These are phyloP conservation scores for Pyricularia pennisetigena DNA, from an alignment of 2,329 filamentous ascomycete genomes.

Conservation along the genomic window DNA sequence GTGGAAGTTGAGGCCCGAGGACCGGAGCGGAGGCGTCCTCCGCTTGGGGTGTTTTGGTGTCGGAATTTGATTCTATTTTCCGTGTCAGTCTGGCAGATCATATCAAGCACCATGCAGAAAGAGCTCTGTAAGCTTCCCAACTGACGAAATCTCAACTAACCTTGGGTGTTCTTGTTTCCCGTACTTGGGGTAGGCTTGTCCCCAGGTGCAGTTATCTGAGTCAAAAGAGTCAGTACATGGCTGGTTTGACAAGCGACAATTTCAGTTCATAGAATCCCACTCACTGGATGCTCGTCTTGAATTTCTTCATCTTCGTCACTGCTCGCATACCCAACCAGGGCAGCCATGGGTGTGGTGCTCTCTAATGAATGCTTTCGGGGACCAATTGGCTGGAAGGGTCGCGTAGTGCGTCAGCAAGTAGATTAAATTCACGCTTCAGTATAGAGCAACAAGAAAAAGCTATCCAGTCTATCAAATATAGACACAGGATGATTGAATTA, in stretches of 20 bases:
- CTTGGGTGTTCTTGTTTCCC: background rate
- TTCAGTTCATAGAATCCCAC: background rate
- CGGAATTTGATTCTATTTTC: background rate
- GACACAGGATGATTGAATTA: background rate
- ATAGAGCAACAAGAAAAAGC: too few relatives aligned
- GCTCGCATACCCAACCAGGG: conserved; percentile 39
- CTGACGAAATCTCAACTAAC: background rate
- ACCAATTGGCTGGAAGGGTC: too few relatives aligned
- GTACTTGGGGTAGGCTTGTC: background rate
- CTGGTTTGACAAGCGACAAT: too few relatives aligned
- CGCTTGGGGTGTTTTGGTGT: background rate
- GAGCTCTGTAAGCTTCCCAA: background rate
- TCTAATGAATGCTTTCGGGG: too few relatives aligned
- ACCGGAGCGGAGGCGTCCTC: background rate
- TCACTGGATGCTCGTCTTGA: background rate
- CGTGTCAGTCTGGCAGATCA: background rate
- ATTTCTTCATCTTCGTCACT: conserved; percentile 40
- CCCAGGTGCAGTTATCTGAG: background rate
- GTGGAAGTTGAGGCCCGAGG: conserved; percentile 1
- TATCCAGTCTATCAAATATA: too few relatives aligned
- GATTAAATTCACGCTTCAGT: too few relatives aligned
- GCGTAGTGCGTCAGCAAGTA: too few relatives aligned
- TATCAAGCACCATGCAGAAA: background rate
- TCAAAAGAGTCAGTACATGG: background rate
- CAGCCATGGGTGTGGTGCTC: conserved; percentile 22